Conservation (phyloP, 2,329 filamentous ascomycete genomes). For the Mycosphaerelloides madeirae region DNA sequence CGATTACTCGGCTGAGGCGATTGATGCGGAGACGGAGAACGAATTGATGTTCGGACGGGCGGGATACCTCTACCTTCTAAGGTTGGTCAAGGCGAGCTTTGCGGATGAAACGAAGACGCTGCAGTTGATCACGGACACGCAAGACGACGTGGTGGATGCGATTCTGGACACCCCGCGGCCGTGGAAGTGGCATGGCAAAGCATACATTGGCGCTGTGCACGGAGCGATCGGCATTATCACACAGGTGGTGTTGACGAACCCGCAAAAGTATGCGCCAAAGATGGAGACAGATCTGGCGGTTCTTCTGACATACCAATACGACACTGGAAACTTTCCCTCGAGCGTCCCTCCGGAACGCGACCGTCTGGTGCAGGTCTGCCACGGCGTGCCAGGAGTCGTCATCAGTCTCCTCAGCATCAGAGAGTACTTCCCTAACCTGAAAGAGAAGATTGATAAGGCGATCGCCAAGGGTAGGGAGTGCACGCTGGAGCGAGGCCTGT, state of each 20-base stretch:
- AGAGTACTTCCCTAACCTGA: slow-evolving; percentile 52
- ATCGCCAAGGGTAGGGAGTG: slow-evolving; percentile 50
- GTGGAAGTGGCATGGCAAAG: slow-evolving; percentile 62
- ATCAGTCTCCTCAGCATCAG: slow-evolving; percentile 54
- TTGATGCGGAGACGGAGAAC: slow-evolving; percentile 47
- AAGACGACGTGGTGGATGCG: slow-evolving; percentile 54
- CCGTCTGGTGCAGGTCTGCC: slow-evolving; percentile 60
- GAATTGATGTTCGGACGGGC: slow-evolving; percentile 65
- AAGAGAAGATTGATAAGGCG: slow-evolving; percentile 50
- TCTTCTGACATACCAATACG: slow-evolving; percentile 56
- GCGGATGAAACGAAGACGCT: slow-evolving; percentile 46
- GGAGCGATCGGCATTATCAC: slow-evolving; percentile 66
- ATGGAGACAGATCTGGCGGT: slow-evolving; percentile 51
- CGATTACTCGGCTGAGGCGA: slow-evolving; percentile 46
- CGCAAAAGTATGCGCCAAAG: slow-evolving; percentile 49
- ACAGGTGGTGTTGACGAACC: slow-evolving; percentile 60
- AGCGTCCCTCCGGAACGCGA: slow-evolving; percentile 47
- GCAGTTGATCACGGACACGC: slow-evolving; percentile 50
- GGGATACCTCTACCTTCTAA: slow-evolving; percentile 63
- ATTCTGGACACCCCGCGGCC: slow-evolving; percentile 53
- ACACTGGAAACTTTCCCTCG: slow-evolving; percentile 61
- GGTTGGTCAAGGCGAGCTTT: slow-evolving; percentile 57
- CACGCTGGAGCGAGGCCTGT: slow-evolving; percentile 53
- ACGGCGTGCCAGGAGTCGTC: slow-evolving; percentile 61
- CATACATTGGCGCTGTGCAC: slow-evolving; percentile 63